Evolutionary conservation across 2,329 filamentous ascomycete genomes (phyloP), one percentile per base, ranked within the genome.

Genomic region (Sporothrix luriei): DNA sequence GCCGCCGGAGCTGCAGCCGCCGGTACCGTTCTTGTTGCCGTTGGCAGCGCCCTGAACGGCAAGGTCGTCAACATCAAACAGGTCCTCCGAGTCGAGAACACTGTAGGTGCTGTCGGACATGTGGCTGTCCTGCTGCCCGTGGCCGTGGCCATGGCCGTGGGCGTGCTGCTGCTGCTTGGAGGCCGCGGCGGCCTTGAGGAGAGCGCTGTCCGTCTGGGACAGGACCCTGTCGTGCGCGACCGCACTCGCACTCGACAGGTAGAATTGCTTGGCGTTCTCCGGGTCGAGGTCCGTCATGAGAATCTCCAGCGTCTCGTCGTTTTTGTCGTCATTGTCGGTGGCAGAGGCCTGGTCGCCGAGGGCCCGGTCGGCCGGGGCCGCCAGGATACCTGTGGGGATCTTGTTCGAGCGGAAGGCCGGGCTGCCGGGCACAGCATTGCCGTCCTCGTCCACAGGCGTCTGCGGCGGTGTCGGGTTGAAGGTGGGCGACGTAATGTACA

Each of bases 401-500:
- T 78, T 91, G 84, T 76, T 88, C 78, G 75, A 83, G 85, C 78
- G 57, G 57, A 46, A 26, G 57, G 13, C 57, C 38, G 38, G 38
- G 57, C 57, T 46, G 57, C 40, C 40, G 38, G 38, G 74, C 83
- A 85, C 13, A 26, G 38, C 24, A 21, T 52, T 33, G 62, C 16
- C 24, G n/a, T 24, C 49, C 4, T 87, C 81, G 62, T 80, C 79
- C 59, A 86, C 82, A 6, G 94, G 94, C 13, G 91, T 97, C 40
- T 89, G 84, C 69, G 94, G 94, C 5, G 94, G 93, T 0, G 94
- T 97, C 73, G 96, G 84, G 68, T 87, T 83, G 62, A 87, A 90
- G 78, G 91, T 90, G 21, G 95, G 94, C 66, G 92, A 92, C 14
- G 95, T 98, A 76, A 98, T 90, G 82, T 99, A 99, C 69, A 99